These are phyloP conservation scores for Erysimum cheiri DNA, from an alignment of 441 rosid species.

Conservation along the genomic window DNA sequence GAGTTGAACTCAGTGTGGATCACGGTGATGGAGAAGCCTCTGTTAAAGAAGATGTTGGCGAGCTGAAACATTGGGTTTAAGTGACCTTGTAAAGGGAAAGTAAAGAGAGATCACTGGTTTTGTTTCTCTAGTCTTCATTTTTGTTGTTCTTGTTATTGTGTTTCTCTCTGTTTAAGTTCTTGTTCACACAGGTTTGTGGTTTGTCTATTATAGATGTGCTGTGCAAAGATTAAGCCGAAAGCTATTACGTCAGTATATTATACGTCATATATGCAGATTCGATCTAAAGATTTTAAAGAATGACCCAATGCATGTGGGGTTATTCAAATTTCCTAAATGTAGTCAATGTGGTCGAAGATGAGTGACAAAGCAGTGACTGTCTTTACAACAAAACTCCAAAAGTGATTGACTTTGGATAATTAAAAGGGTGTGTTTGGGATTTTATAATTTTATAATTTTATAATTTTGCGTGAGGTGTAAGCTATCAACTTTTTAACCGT, in stretches of 20 bases:
- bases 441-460: too few species aligned
- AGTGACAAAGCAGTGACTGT: too few species aligned
- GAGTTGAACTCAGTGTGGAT: slow-evolving; percentile 61
- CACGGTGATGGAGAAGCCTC: slow-evolving; percentile 65
- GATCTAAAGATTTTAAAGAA: background rate
- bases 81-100: slow-evolving; percentile 68
- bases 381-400: too few species aligned
- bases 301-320: slow-evolving; percentile 33
- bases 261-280: slow-evolving; percentile 16
- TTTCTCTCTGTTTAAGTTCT: slow-evolving; percentile 7
- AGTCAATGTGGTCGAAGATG: too few species aligned
- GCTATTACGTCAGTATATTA: background rate
- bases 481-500: too few species aligned
- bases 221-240: background rate
- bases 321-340: too few species aligned
- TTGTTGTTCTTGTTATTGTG: background rate
- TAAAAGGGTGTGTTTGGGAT: too few species aligned
- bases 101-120: slow-evolving; percentile 53
- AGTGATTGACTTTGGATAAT: too few species aligned
- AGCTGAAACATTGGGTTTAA: slow-evolving; percentile 65
- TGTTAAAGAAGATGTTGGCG: slow-evolving; percentile 53
- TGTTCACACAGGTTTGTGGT: background rate
- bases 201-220: slow-evolving; percentile 34
- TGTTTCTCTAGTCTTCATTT: slow-evolving; percentile 48
- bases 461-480: too few species aligned